Percentiles rank a stretch among this genome's conserved stretches.
phyloP scores from a whole-genome alignment of 2,329 filamentous ascomycete species.

The Aureobasidium sp. region DNA sequence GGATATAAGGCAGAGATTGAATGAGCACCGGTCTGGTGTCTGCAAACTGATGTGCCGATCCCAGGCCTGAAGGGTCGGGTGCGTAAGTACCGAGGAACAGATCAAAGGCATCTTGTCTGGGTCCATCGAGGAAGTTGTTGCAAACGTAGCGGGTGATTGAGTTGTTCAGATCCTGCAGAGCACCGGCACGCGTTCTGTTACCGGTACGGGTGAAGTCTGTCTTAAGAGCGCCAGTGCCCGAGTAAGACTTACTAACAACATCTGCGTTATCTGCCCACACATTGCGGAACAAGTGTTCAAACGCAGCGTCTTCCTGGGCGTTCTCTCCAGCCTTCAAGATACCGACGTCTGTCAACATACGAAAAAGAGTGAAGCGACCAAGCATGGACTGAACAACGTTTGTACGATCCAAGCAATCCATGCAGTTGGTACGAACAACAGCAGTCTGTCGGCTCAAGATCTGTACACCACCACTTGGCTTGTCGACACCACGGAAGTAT shows the following conservation, averaged over 20 bases:
- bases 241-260: constrained; percentile 88
- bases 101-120: constrained; percentile 90
- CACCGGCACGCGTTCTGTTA: constrained; percentile 74
- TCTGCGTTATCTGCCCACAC: constrained; percentile 98
- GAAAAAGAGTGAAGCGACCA: constrained; percentile 77
- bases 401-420: constrained; percentile 97
- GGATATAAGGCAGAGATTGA: constrained; percentile 86
- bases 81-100: constrained; percentile 84
- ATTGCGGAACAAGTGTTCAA: constrained; percentile 91
- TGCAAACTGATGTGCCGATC: constrained; percentile 66
- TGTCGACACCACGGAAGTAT: constrained; percentile 89
- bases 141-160: constrained; percentile 80
- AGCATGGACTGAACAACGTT: constrained; percentile 98
- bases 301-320: constrained; percentile 70
- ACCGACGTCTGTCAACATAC: constrained; percentile 79
- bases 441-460: constrained; percentile 73
- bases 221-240: constrained; percentile 93
- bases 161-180: constrained; percentile 78
- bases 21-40: constrained; percentile 80
- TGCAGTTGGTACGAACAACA: constrained; percentile 95
- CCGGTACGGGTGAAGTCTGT: constrained; percentile 96
- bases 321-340: constrained; percentile 67
- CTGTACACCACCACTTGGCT: constrained; percentile 71
- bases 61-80: constrained; percentile 62
- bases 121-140: constrained; percentile 94